phyloP scores from a whole-genome alignment of 2,329 filamentous ascomycete genomes.

The Calonectria hongkongensis region DNA sequence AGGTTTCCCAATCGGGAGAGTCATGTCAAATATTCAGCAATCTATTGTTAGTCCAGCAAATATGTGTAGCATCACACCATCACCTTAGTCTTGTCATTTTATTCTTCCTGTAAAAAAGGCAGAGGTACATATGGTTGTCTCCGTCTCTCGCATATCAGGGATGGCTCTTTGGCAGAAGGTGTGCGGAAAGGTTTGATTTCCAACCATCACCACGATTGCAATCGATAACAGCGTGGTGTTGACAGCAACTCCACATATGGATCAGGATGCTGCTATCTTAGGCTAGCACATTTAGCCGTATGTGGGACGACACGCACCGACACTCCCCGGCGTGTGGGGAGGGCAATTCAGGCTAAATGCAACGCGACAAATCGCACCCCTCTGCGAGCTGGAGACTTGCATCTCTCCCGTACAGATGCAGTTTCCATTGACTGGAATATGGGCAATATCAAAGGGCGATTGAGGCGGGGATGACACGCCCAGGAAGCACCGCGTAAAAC shows the following conservation, averaged over 20 bases:
- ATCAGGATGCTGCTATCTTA: conserved; percentile 39
- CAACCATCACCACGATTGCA: not conserved
- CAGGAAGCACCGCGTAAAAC: not conserved
- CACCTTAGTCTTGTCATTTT: conserved; percentile 1
- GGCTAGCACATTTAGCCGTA: conserved; percentile 48
- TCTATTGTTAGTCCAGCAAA: conserved; percentile 46
- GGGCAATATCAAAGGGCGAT: not conserved
- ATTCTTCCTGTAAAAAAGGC: not conserved
- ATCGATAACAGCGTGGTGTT: conserved; percentile 26
- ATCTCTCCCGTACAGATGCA: not conserved
- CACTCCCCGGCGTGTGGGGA: conserved; percentile 42
- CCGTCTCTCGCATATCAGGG: not conserved
- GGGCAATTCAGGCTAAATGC: conserved; percentile 53
- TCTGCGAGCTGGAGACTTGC: conserved; percentile 7
- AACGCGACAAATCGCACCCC: not conserved
- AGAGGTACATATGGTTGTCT: not conserved
- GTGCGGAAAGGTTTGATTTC: not conserved
- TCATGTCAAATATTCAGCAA: not conserved
- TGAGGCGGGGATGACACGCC: not conserved
- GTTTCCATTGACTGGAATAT: not conserved
- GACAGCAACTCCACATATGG: conserved; percentile 26
- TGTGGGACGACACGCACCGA: conserved; percentile 48
- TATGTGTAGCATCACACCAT: conserved; percentile 21
- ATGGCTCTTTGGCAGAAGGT: not conserved
- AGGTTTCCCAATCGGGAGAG: conserved; percentile 30